These are phyloP conservation scores for Trichoderma asperelloides DNA, from an alignment of 495 filamentous ascomycete genomes.

Conservation along the genomic window DNA sequence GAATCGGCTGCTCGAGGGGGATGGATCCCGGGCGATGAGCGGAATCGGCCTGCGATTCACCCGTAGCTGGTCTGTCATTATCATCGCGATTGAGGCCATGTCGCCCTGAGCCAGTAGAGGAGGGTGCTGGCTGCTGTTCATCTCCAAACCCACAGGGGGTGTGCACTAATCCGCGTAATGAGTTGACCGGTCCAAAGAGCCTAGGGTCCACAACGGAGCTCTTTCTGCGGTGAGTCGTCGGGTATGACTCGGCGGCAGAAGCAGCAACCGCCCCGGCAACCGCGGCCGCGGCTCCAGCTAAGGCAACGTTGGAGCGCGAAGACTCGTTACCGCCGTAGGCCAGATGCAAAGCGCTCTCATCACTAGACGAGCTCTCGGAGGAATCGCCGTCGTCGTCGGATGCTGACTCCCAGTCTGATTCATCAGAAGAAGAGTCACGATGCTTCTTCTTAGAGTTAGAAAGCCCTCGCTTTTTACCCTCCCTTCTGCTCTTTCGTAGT, in stretches of 20 bases:
- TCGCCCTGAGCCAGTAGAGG: constrained; percentile 25
- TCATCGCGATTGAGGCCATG: constrained; percentile 54
- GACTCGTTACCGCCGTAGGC: constrained; percentile 14
- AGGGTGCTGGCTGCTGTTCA: constrained; percentile 7
- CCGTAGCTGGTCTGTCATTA: background rate
- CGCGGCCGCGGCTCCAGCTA: constrained; percentile 6
- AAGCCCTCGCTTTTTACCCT: constrained; percentile 23
- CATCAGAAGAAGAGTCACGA: constrained; percentile 24
- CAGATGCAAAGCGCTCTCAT: constrained; percentile 27
- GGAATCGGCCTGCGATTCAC: constrained; percentile 3
- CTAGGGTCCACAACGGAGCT: constrained; percentile 42
- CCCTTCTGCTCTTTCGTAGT: constrained; percentile 25
- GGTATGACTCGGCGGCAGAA: background rate
- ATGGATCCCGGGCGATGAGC: constrained; percentile 25
- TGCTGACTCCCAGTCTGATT: constrained; percentile 38
- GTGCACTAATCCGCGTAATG: constrained; percentile 39
- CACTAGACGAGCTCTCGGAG: constrained; percentile 27
- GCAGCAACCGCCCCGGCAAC: constrained; percentile 16
- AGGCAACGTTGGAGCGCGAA: background rate
- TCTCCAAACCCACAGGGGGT: constrained; percentile 43
- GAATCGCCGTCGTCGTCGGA: constrained; percentile 32
- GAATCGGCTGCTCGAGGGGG: constrained; percentile 39
- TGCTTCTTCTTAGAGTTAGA: constrained; percentile 28
- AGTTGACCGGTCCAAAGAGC: constrained; percentile 46
- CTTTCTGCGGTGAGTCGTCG: constrained; percentile 28